Evolutionary conservation across 2,329 filamentous ascomycete species (phyloP).

Genomic region (Metarhizium rileyi): DNA sequence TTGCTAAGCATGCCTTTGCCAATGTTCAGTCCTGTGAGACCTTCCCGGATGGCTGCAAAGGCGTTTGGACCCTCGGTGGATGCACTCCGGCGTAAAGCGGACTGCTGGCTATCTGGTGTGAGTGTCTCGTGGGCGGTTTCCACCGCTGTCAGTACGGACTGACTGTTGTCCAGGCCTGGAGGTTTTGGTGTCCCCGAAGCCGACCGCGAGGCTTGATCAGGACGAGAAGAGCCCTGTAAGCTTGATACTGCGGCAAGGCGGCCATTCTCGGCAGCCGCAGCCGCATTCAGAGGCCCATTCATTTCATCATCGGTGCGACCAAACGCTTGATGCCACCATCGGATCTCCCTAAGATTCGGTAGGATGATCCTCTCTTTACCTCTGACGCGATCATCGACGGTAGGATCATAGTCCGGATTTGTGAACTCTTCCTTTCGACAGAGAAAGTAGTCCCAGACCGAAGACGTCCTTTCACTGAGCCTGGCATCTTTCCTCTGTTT

Average conservation of each 20-base stretch:
- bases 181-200: constrained; percentile 26
- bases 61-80: constrained; percentile 35
- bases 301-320: constrained; percentile 84
- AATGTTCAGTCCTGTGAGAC: constrained; percentile 37
- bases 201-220: constrained; percentile 13
- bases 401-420: constrained; percentile 67
- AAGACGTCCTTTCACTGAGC: constrained; percentile 63
- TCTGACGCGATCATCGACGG: constrained; percentile 67
- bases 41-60: constrained; percentile 37
- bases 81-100: constrained; percentile 31
- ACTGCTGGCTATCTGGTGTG: constrained; percentile 29
- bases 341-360: constrained; percentile 64
- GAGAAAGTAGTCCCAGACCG: constrained; percentile 95
- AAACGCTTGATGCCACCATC: constrained; percentile 91
- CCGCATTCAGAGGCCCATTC: constrained; percentile 59
- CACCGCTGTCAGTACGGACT: constrained; percentile 48
- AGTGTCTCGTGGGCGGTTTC: constrained; percentile 47
- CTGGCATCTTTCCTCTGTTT: constrained; percentile 68
- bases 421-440: constrained; percentile 70
- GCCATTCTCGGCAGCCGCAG: constrained; percentile 39
- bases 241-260: constrained; percentile 26
- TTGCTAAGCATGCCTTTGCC: constrained; percentile 35
- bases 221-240: constrained; percentile 19
- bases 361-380: constrained; percentile 79
- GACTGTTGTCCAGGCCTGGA: constrained; percentile 28